These are phyloP conservation scores for Ophiobolus disseminans DNA, from an alignment of 2,329 filamentous ascomycete species.

Conservation along the genomic window DNA sequence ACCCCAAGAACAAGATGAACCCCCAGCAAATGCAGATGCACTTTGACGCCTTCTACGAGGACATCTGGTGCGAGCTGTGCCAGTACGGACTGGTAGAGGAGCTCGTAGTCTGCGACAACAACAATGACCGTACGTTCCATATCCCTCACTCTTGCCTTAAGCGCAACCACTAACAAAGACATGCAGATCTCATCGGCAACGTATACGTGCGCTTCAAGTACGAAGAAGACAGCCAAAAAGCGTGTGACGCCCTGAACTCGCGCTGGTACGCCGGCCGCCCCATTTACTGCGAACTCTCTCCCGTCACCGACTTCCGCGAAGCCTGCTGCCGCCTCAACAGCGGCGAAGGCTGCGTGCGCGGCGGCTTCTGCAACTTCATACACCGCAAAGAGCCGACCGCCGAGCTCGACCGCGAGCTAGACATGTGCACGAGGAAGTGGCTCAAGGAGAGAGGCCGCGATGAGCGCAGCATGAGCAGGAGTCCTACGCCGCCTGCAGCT, in stretches of 20 bases:
- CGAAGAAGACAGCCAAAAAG: conserved; percentile 92
- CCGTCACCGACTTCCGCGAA: conserved; percentile 97
- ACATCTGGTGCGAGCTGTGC: conserved; percentile 99
- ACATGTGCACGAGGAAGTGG: conserved; percentile 95
- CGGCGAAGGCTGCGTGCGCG: conserved; percentile 93
- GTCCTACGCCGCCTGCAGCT: conserved; percentile 81
- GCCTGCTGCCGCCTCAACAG: conserved; percentile 94
- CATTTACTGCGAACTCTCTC: conserved; percentile 96
- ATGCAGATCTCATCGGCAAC: conserved; percentile 89
- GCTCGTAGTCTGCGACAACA: conserved; percentile 98
- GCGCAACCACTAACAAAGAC: conserved; percentile 11
- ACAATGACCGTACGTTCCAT: conserved; percentile 88
- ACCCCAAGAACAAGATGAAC: conserved; percentile 97
- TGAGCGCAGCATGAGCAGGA: conserved; percentile 79
- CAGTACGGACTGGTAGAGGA: conserved; percentile 96
- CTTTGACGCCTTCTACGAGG: conserved; percentile 99
- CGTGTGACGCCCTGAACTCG: conserved; percentile 91
- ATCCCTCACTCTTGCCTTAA: background rate
- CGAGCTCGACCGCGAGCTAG: conserved; percentile 87
- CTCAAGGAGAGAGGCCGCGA: conserved; percentile 83
- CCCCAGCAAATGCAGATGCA: conserved; percentile 95
- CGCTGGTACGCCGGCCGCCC: conserved; percentile 97
- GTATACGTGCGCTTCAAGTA: conserved; percentile 99
- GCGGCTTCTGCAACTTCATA: conserved; percentile 99
- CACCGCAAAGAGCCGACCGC: conserved; percentile 93